phyloP scores from a whole-genome alignment of 805 yeast genomes.

The Lipomyces yamanashiensis region DNA sequence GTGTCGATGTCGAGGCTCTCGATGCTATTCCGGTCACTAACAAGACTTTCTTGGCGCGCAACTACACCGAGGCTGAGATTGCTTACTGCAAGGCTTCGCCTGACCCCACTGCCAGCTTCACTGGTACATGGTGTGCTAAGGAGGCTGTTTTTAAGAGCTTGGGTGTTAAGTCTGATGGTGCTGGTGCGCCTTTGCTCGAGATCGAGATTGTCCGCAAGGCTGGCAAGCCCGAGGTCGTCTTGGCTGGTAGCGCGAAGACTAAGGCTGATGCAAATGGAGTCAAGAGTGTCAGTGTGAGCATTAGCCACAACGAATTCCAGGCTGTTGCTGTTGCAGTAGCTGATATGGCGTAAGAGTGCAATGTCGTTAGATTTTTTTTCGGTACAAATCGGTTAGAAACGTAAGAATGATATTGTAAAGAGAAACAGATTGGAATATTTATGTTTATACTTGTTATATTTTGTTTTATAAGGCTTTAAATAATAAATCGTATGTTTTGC shows the following conservation, averaged over 20 bases:
- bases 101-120: constrained; percentile 82
- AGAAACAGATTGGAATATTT: neutral
- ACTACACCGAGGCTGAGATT: constrained; percentile 83
- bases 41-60: constrained; percentile 87
- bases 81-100: constrained; percentile 76
- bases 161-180: constrained; percentile 87
- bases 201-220: constrained; percentile 80
- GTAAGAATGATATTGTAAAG: neutral
- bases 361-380: too few species aligned
- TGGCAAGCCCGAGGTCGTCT: constrained; percentile 74
- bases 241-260: constrained; percentile 74
- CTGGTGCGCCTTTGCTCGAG: constrained; percentile 90
- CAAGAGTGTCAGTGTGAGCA: constrained; percentile 77
- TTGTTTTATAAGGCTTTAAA: neutral
- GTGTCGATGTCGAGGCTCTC: constrained; percentile 95
- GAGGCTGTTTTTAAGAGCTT: constrained; percentile 98
- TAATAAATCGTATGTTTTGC: neutral
- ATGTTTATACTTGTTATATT: neutral
- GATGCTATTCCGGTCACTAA: constrained; percentile 82
- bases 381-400: too few species aligned
- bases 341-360: constrained; percentile 9
- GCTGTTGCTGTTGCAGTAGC: constrained; percentile 94
- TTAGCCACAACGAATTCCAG: constrained; percentile 96
- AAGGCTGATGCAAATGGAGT: constrained; percentile 77
- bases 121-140: constrained; percentile 99